Base-by-base conservation (phyloP, 2,329 filamentous ascomycete species). In the Colletotrichum aenigma region DNA sequence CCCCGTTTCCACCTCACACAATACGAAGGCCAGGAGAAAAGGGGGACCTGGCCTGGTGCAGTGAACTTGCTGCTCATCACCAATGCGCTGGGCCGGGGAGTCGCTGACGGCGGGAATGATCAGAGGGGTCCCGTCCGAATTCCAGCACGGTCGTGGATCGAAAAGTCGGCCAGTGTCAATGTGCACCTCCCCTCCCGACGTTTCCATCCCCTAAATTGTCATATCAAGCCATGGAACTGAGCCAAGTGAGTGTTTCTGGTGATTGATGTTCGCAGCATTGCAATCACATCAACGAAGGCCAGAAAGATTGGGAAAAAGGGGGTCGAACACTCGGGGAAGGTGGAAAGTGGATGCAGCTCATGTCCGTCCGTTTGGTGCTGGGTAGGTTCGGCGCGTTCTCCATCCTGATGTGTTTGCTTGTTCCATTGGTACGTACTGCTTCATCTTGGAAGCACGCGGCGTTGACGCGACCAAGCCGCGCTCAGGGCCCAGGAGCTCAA, bases 311-410 rank as follows among this genome's bases (percentile, higher is more conserved):
- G 43, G 48, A 75, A 75, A 74, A 72, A 58, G 61, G 62, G 73
- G 73, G 43, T 16, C 55, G 55, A 62, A 56, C 48, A 38, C 70
- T 75, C 73, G 73, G 73, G 73, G 73, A 75, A 73, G 73, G 56
- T 75, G 73, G 73, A 67, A 75, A 75, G 73, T 72, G 73, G 73
- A 58, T 72, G 69, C 62, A 58, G 73, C 73, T 68, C 72, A 66
- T 71, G 72, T 71, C 61, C 48, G 36, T 55, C 36, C 58, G 34
- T 66, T 74, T 60, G 70, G 70, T 68, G 32, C 24, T 60, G 71
- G 21, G 16, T 24, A 68, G 36, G 55, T 26, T 56, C 6, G 43
- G 30, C 69, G 69, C 71, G 66, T 74, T 74, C 62, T 32, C 64
- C 12, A 32, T 34, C 32, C 16, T n/a, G 26, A 34, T 34, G 15